Percentiles rank a stretch among this genome's conserved stretches.
phyloP scores from a whole-genome alignment of 768 basidiomycete species.

The Termitomyces sp. region DNA sequence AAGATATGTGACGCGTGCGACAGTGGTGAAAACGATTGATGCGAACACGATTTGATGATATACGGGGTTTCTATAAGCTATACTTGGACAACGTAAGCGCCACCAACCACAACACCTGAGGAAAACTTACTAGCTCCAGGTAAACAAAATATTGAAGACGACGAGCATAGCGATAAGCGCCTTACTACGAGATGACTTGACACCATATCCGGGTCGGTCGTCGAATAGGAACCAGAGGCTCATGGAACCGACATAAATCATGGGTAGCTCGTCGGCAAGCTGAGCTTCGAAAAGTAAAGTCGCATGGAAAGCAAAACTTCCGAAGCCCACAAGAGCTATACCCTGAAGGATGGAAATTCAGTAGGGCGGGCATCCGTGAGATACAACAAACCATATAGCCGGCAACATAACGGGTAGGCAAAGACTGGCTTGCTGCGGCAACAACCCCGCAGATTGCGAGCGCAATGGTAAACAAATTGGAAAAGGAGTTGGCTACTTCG shows the following conservation, averaged over 20 bases:
- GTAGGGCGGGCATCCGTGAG: not conserved
- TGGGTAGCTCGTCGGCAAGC: conserved; percentile 79
- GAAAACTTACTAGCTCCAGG: conserved; percentile 67
- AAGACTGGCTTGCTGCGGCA: conserved; percentile 27
- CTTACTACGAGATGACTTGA: conserved; percentile 35
- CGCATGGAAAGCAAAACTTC: conserved; percentile 78
- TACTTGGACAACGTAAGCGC: conserved; percentile 34
- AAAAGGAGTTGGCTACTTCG: conserved; percentile 73
- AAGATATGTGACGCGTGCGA: conserved; percentile 50
- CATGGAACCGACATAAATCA: conserved; percentile 71
- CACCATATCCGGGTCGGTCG: conserved; percentile 45
- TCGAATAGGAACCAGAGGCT: conserved; percentile 62
- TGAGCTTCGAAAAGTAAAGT: conserved; percentile 75
- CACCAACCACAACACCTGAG: conserved; percentile 2
- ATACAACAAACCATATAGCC: conserved; percentile 37
- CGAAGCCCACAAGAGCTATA: conserved; percentile 66
- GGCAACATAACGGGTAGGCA: conserved; percentile 40
- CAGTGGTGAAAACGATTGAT: conserved; percentile 44
- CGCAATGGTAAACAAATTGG: conserved; percentile 60
- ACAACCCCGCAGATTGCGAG: conserved; percentile 50
- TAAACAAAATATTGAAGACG: conserved; percentile 58
- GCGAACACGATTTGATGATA: conserved; percentile 81
- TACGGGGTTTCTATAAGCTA: conserved; percentile 67
- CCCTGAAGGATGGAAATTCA: conserved; percentile 38
- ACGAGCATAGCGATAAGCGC: conserved; percentile 34